Percentiles rank a stretch among this genome's conserved stretches.
These are phyloP conservation scores for Nakazawaea anatomiae DNA, from an alignment of 805 yeast species.

Conservation along the genomic window DNA sequence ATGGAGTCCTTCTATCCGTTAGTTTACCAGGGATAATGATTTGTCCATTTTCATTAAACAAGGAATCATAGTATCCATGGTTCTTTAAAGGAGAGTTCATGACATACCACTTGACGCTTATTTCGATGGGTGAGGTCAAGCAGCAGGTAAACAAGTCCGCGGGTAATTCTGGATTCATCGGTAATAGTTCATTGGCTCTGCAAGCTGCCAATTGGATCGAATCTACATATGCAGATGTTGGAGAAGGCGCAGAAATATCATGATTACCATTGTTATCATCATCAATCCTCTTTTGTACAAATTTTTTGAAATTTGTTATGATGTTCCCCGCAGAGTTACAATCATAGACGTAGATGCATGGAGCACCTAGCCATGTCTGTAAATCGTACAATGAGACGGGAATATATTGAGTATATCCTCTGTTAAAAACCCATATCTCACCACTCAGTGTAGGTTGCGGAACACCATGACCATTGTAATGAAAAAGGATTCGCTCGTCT, in stretches of 20 bases:
- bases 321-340: slow-evolving; percentile 94
- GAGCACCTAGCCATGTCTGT: slow-evolving; percentile 97
- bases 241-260: slow-evolving; percentile 51
- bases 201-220: slow-evolving; percentile 95
- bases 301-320: slow-evolving; percentile 80
- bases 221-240: slow-evolving; percentile 67
- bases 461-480: slow-evolving; percentile 97
- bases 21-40: slow-evolving; percentile 83
- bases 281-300: slow-evolving; percentile 83
- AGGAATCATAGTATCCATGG: slow-evolving; percentile 43
- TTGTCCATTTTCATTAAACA: slow-evolving; percentile 43
- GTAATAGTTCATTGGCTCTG: slow-evolving; percentile 74
- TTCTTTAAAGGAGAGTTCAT: slow-evolving; percentile 66
- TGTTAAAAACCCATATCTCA: slow-evolving; percentile 96
- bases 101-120: slow-evolving; percentile 86
- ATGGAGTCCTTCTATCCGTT: slow-evolving; percentile 89
- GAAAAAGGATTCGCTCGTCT: slow-evolving; percentile 89
- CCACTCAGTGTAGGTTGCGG: slow-evolving; percentile 96
- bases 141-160: slow-evolving; percentile 96
- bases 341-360: slow-evolving; percentile 91
- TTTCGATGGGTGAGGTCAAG: slow-evolving; percentile 91
- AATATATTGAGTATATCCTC: slow-evolving; percentile 95
- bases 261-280: slow-evolving; percentile 68
- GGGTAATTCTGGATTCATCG: slow-evolving; percentile 91
- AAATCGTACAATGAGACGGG: slow-evolving; percentile 93